Evolutionary conservation across 441 rosid genomes (phyloP).

Genomic region (Euphorbia celastroides): DNA sequence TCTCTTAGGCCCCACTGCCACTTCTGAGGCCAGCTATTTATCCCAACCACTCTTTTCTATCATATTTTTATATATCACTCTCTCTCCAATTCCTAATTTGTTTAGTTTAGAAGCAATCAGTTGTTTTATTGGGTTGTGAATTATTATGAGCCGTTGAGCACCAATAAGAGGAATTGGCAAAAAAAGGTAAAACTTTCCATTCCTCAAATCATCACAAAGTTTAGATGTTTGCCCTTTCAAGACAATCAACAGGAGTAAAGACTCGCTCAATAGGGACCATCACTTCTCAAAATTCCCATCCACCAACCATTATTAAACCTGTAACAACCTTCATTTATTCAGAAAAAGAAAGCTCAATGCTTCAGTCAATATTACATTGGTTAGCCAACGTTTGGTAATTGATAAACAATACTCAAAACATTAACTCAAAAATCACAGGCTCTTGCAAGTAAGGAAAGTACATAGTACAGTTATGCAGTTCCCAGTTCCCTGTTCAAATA

Average conservation of each 20-base stretch:
- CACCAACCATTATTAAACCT: not conserved
- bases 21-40: not conserved
- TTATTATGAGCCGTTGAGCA: too few species aligned
- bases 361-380: not conserved
- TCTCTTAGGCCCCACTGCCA: not conserved
- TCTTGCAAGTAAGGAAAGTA: not conserved
- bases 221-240: not conserved
- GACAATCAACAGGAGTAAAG: not conserved
- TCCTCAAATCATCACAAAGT: not conserved
- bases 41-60: not conserved
- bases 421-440: not conserved
- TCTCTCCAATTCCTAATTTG: not conserved
- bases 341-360: too few species aligned
- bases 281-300: constrained; percentile 1
- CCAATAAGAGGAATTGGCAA: not conserved
- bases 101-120: constrained; percentile 11
- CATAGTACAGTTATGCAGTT: not conserved
- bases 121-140: too few species aligned
- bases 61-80: not conserved
- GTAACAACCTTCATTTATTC: not conserved
- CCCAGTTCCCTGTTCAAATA: constrained; percentile 79
- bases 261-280: not conserved
- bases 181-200: not conserved
- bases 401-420: not conserved
- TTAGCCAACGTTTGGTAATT: not conserved